A percentile compares a stretch with the other conserved stretches of the same genome.
Conservation (phyloP, 805 yeast genomes). For the Spathaspora passalidarum region DNA sequence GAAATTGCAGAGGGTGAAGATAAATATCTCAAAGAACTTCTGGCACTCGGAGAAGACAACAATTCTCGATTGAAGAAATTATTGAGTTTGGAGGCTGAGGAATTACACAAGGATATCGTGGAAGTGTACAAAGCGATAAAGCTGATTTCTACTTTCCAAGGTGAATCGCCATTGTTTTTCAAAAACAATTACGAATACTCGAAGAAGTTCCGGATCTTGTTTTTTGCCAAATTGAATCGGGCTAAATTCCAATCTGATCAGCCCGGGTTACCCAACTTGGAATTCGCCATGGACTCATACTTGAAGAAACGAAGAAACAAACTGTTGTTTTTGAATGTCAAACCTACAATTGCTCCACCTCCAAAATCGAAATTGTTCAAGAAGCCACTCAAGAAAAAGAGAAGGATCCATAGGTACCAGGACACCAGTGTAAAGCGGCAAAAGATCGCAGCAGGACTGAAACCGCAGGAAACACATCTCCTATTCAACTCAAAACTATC, state of each 20-base stretch:
- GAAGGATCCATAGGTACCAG: neutral
- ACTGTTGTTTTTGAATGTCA: slow-evolving; percentile 9
- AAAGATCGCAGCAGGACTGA: neutral
- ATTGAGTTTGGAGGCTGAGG: slow-evolving; percentile 8
- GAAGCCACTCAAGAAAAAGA: neutral
- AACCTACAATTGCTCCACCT: neutral
- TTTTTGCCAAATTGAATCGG: slow-evolving; percentile 1
- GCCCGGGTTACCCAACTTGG: neutral
- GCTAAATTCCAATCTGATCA: neutral
- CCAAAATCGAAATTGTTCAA: neutral
- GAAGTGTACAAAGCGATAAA: slow-evolving; percentile 1
- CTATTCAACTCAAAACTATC: neutral
- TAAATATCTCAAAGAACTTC: neutral
- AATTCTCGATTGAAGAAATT: slow-evolving; percentile 1
- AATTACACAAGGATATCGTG: slow-evolving; percentile 10
- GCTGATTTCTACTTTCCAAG: neutral
- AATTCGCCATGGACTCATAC: slow-evolving; percentile 10
- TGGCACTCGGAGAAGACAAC: neutral
- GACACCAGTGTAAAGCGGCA: slow-evolving; percentile 1
- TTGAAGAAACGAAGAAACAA: slow-evolving; percentile 10
- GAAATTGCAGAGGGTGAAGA: neutral
- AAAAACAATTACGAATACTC: slow-evolving; percentile 1
- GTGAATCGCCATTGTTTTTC: slow-evolving; percentile 8
- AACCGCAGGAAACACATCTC: neutral
- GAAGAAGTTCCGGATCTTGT: slow-evolving; percentile 2